Evolutionary conservation across 306 rosid genomes (phyloP).

Genomic region (Rubus parviflorus): DNA sequence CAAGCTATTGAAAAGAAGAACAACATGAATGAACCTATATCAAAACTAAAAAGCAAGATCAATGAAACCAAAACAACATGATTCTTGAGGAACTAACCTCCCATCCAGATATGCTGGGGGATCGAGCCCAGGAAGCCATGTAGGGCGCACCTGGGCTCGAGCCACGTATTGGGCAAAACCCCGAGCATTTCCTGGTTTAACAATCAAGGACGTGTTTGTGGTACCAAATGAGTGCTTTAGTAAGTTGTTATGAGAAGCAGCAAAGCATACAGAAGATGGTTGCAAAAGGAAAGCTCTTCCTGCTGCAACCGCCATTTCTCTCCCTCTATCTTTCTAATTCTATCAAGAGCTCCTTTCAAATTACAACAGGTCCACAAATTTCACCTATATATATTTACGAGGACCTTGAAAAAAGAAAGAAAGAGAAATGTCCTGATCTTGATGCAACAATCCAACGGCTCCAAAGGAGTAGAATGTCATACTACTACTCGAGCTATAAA

Average conservation of each 20-base stretch:
- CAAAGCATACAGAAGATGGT: slow-evolving; percentile 36
- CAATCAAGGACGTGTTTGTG: slow-evolving; percentile 24
- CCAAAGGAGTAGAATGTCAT: neutral
- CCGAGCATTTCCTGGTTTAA: slow-evolving; percentile 32
- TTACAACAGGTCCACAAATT: slow-evolving; percentile 32
- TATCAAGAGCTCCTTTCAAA: slow-evolving; percentile 9
- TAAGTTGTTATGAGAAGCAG: slow-evolving; percentile 22
- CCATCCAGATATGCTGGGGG: slow-evolving; percentile 86
- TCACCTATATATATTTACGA: slow-evolving; percentile 25
- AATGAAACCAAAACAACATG: neutral
- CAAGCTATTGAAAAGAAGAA: slow-evolving; percentile 40
- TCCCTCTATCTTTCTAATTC: slow-evolving; percentile 19
- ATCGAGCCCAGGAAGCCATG: slow-evolving; percentile 97
- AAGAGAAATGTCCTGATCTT: neutral
- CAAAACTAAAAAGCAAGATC: neutral
- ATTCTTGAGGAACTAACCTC: slow-evolving; percentile 48
- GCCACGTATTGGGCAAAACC: slow-evolving; percentile 26
- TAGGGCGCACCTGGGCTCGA: slow-evolving; percentile 66
- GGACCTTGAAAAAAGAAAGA: neutral
- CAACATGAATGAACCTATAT: neutral
- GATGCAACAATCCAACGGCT: slow-evolving; percentile 5
- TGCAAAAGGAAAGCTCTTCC: slow-evolving; percentile 52
- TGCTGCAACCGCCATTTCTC: slow-evolving; percentile 56
- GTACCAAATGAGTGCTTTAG: slow-evolving; percentile 27
- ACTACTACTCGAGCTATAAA: neutral